Base-by-base conservation (phyloP, 2,329 filamentous ascomycete species). In the Incumbomyces lentus region DNA sequence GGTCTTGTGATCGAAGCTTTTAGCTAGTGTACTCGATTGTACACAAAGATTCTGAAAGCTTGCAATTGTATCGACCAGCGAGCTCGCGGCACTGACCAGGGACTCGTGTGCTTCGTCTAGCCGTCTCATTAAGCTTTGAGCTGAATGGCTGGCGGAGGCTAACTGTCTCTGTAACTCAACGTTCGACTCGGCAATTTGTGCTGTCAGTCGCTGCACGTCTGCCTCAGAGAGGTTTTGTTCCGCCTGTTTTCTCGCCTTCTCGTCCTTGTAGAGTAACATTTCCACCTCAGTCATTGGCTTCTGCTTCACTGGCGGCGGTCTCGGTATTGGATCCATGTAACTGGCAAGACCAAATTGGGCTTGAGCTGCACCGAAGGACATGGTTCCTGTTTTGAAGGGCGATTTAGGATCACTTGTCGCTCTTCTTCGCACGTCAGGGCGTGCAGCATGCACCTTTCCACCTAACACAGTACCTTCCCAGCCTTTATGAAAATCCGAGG, bases 11-110 rank as follows among this genome's bases (percentile, higher is more conserved):
- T 46, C 43, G 35, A 46, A 46, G 32, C 39, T 46, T 35, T 14
- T 32, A 18, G 31, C 31, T 29, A 46, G 22, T 8, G 18, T 30
- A 14, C n/a, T 6, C 6, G 43, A 46, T 18, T 46, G 43, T 7
- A 16, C n/a, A 19, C 10, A 38, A 16, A 46, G 34, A 36, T 46
- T 46, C 14, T 38, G 34, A 18, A 46, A 46, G 19, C 26, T 34
- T n/a, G 43, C 38, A 12, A 46, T 39, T 8, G 43, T 46, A 32
- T 46, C 43, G 14, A 46, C 19, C 14, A 46, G 19, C 8, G 43
- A 46, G 12, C 16, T 32, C 3, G 43, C 43, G 3, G 43, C 39
- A 14, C 35, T 18, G 11, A 32, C 12, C 13, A 46, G 35, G 2
- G 19, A 8, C n/a, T 46, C 34, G 16, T 46, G 43, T 8, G 43